phyloP scores from a whole-genome alignment of 345 rosid species.

The Mercurialis annua region DNA sequence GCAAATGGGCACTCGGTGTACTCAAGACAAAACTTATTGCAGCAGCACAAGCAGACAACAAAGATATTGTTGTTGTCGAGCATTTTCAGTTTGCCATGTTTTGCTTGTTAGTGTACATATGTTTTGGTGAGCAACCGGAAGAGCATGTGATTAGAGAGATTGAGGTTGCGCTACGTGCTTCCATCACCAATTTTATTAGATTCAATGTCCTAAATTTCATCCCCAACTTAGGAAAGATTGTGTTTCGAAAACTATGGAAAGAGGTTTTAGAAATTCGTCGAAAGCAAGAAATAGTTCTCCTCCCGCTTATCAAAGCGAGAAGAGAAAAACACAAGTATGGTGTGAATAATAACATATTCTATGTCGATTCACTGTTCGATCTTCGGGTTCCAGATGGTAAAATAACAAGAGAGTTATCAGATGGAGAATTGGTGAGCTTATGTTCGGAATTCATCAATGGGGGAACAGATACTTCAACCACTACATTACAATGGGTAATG shows the following conservation, averaged over 20 bases:
- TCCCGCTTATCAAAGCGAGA: slow-evolving; percentile 7
- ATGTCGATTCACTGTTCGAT: slow-evolving; percentile 8
- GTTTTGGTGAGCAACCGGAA: slow-evolving; percentile 19
- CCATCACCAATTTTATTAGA: slow-evolving; percentile 3
- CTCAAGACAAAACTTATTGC: not conserved
- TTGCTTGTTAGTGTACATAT: slow-evolving; percentile 12
- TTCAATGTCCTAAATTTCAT: slow-evolving; percentile 19
- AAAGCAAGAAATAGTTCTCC: not conserved
- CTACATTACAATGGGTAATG: slow-evolving; percentile 22
- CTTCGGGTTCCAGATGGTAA: slow-evolving; percentile 1
- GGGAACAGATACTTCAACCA: slow-evolving; percentile 14
- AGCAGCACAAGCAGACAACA: not conserved
- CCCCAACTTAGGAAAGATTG: slow-evolving; percentile 7
- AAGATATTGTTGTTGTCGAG: not conserved
- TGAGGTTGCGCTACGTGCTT: slow-evolving; percentile 9
- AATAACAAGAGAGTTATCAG: slow-evolving; percentile 8
- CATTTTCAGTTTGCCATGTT: slow-evolving; percentile 14
- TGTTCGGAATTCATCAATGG: slow-evolving; percentile 19
- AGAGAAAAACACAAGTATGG: not conserved
- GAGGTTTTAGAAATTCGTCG: slow-evolving; percentile 9
- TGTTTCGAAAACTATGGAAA: slow-evolving; percentile 9
- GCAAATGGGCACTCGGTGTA: slow-evolving; percentile 10
- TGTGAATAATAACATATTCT: not conserved
- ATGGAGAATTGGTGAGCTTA: slow-evolving; percentile 14
- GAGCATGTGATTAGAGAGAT: not conserved